These are phyloP conservation scores for Tuctoria greenei DNA, from an alignment of 176 grass and related monocot species.

Conservation along the genomic window DNA sequence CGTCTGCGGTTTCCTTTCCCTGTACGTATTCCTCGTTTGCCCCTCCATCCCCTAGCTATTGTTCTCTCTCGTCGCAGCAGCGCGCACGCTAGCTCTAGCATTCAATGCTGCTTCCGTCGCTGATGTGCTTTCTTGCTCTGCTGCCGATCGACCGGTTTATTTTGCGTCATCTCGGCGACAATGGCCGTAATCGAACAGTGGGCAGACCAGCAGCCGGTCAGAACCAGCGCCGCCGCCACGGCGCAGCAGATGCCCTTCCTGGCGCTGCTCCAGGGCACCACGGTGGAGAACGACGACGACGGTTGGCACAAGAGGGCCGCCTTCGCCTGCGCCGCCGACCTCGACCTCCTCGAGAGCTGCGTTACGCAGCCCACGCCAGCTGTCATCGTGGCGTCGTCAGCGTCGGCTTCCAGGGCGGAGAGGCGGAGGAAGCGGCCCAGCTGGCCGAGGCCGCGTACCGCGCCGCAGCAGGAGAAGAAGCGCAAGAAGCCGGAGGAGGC, in stretches of 20 bases:
- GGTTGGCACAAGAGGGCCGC: slow-evolving; percentile 9
- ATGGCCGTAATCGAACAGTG: slow-evolving; percentile 63
- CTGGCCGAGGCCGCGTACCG: slow-evolving; percentile 9
- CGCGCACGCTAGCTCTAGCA: slow-evolving; percentile 51
- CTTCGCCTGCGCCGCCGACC: slow-evolving; percentile 27
- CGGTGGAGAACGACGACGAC: slow-evolving; percentile 6
- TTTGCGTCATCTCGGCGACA: too few relatives aligned
- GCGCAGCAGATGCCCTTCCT: slow-evolving; percentile 65
- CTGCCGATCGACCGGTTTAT: not conserved
- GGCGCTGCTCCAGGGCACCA: slow-evolving; percentile 47
- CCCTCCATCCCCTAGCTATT: not conserved
- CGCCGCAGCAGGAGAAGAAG: slow-evolving; percentile 27
- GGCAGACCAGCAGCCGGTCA: slow-evolving; percentile 48
- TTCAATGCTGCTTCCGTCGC: slow-evolving; percentile 43
- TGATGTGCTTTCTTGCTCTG: slow-evolving; percentile 21
- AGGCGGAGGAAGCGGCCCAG: slow-evolving; percentile 52
- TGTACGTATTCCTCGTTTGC: slow-evolving; percentile 2
- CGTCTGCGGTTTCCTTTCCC: not conserved
- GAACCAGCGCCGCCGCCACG: slow-evolving; percentile 5
- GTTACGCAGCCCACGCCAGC: slow-evolving; percentile 45
- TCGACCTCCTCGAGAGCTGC: slow-evolving; percentile 82
- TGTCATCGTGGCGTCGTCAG: not conserved
- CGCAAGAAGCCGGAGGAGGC: slow-evolving; percentile 73
- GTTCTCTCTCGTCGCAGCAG: not conserved
- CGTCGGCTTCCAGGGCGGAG: slow-evolving; percentile 8